A percentile compares a stretch with the other conserved stretches of the same genome.
These are phyloP conservation scores for Sugiyamaella smithiae DNA, from an alignment of 805 yeast genomes.

Conservation along the genomic window DNA sequence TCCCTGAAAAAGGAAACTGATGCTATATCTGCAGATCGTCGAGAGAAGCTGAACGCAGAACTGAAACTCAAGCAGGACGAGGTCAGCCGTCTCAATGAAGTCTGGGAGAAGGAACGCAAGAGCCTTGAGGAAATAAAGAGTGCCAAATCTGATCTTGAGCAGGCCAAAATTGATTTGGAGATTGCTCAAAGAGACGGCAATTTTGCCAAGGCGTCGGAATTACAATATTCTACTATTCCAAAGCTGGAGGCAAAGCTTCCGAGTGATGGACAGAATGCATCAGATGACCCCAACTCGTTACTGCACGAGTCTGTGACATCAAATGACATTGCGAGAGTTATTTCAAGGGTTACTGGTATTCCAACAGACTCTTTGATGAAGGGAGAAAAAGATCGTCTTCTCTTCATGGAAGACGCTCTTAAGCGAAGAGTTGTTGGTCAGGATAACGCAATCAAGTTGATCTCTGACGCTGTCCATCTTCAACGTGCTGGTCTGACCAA, in stretches of 20 bases:
- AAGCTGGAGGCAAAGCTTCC: conserved; percentile 63
- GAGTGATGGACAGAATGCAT: conserved; percentile 48
- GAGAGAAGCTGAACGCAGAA: conserved; percentile 67
- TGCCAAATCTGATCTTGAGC: conserved; percentile 80
- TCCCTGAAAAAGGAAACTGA: conserved; percentile 92
- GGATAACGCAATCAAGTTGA: conserved; percentile 87
- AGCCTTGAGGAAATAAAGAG: conserved; percentile 74
- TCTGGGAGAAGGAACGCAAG: conserved; percentile 82
- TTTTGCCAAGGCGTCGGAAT: conserved; percentile 82
- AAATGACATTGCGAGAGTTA: conserved; percentile 90
- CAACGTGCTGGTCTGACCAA: conserved; percentile 96
- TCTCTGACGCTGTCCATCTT: conserved; percentile 90
- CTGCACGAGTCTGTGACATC: conserved; percentile 91
- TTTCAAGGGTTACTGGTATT: conserved; percentile 92
- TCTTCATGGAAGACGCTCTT: conserved; percentile 81
- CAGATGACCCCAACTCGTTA: conserved; percentile 41
- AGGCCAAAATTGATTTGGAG: conserved; percentile 79
- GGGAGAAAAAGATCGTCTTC: conserved; percentile 88
- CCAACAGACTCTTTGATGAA: conserved; percentile 88
- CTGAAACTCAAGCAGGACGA: conserved; percentile 63
- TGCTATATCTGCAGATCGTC: conserved; percentile 73
- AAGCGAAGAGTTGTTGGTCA: conserved; percentile 86
- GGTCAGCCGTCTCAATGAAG: conserved; percentile 63
- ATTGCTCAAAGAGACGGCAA: conserved; percentile 80
- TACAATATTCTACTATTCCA: conserved; percentile 87